phyloP scores from a whole-genome alignment of 306 rosid genomes.

The Crotalaria pallida region DNA sequence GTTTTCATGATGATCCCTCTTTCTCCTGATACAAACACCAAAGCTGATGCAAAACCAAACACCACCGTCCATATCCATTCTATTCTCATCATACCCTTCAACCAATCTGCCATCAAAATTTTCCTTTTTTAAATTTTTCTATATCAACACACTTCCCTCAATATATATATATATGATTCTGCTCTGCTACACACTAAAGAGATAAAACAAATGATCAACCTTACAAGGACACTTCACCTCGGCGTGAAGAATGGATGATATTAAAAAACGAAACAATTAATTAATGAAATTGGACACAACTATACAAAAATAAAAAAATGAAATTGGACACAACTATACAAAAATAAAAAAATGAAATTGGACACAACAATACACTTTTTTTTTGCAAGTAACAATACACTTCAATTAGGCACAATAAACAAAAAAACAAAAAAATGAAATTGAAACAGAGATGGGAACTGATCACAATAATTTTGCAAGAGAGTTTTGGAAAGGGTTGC shows the following conservation, averaged over 20 bases:
- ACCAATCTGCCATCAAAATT: constrained; percentile 18
- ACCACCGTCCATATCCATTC: constrained; percentile 38
- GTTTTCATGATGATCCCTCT: constrained; percentile 32
- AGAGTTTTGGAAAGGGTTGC: not conserved
- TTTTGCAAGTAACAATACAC: too few relatives aligned
- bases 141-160: not conserved
- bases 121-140: not conserved
- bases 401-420: too few relatives aligned
- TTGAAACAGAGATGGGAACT: not conserved
- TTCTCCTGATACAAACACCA: constrained; percentile 57
- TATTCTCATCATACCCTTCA: constrained; percentile 35
- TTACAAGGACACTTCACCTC: not conserved
- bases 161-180: not conserved
- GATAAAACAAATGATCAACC: not conserved
- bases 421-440: not conserved
- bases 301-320: too few relatives aligned
- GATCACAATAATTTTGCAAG: not conserved
- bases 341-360: too few relatives aligned
- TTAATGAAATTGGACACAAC: too few relatives aligned
- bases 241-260: not conserved
- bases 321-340: too few relatives aligned
- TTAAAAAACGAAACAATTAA: too few relatives aligned
- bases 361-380: too few relatives aligned
- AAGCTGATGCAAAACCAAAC: constrained; percentile 31
- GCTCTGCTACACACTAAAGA: not conserved